These are phyloP conservation scores for Myxozyma neglecta DNA, from an alignment of 805 yeast genomes.

Conservation along the genomic window DNA sequence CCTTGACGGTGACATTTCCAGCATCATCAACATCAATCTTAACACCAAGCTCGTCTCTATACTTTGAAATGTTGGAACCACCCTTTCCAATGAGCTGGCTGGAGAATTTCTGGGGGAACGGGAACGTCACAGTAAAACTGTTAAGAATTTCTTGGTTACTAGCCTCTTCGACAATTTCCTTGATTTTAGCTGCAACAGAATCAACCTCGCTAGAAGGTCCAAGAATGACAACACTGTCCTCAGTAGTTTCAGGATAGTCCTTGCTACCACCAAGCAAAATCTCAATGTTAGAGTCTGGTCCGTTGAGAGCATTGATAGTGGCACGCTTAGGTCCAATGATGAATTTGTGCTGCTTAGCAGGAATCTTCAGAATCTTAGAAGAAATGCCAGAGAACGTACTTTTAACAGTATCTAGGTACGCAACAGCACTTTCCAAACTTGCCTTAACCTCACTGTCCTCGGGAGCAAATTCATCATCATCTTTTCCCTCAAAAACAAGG, in stretches of 20 bases:
- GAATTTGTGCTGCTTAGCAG: conserved; percentile 56
- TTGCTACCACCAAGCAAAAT: conserved; percentile 39
- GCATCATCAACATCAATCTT: conserved; percentile 69
- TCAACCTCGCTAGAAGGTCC: conserved; percentile 69
- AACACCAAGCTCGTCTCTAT: conserved; percentile 73
- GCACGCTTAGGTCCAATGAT: conserved; percentile 63
- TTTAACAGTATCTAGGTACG: conserved; percentile 58
- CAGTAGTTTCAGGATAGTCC: conserved; percentile 42
- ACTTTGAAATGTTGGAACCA: conserved; percentile 68
- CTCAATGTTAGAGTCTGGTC: conserved; percentile 42
- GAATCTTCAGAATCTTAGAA: conserved; percentile 52
- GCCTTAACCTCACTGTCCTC: conserved; percentile 57
- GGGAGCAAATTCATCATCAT: conserved; percentile 60
- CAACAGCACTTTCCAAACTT: conserved; percentile 56
- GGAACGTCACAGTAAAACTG: conserved; percentile 49
- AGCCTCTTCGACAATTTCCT: conserved; percentile 55
- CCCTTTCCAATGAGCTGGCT: conserved; percentile 87
- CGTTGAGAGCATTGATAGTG: conserved; percentile 51
- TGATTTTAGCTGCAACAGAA: conserved; percentile 54
- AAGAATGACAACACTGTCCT: conserved; percentile 60
- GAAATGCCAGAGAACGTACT: conserved; percentile 48
- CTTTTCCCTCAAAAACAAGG: conserved; percentile 52
- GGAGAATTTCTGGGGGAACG: conserved; percentile 65
- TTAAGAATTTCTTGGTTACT: conserved; percentile 51
- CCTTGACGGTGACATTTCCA: conserved; percentile 62